Conservation (phyloP, 2,329 filamentous ascomycete species). For the Tolypocladium inflatum region DNA sequence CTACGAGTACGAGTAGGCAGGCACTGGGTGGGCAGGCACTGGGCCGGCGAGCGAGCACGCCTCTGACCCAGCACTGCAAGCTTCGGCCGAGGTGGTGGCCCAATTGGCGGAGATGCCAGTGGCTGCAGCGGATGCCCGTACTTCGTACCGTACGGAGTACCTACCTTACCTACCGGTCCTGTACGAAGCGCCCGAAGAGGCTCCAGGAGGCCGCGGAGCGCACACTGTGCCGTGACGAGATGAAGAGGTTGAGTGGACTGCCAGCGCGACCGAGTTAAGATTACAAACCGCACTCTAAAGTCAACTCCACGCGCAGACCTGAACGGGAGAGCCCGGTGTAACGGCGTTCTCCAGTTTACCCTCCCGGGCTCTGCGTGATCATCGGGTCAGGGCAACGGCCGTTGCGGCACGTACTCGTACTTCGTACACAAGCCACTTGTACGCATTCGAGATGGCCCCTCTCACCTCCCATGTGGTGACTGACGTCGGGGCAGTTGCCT, state of each 20-base stretch:
- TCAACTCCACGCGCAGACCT: neutral
- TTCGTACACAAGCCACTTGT: too few relatives aligned
- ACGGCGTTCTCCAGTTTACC: too few relatives aligned
- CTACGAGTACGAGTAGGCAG: too few relatives aligned
- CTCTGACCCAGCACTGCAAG: neutral
- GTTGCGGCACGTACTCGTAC: neutral
- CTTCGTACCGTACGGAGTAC: neutral
- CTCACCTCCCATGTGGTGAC: neutral
- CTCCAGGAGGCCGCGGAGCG: too few relatives aligned
- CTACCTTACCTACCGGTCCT: too few relatives aligned
- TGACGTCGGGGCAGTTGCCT: neutral
- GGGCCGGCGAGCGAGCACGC: too few relatives aligned
- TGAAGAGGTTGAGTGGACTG: neutral
- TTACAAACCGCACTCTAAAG: neutral
- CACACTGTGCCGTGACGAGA: neutral
- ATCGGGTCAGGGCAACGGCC: neutral
- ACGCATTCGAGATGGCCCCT: neutral
- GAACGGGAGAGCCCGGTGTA: neutral
- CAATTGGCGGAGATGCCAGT: neutral
- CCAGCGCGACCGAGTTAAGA: neutral
- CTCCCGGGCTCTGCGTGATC: neutral
- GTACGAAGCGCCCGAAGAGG: neutral
- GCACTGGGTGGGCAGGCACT: too few relatives aligned
- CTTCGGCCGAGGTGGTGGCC: neutral
- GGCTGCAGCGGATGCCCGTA: neutral